Evolutionary conservation across 345 rosid genomes (phyloP).

Genomic region (Citrus sp.): DNA sequence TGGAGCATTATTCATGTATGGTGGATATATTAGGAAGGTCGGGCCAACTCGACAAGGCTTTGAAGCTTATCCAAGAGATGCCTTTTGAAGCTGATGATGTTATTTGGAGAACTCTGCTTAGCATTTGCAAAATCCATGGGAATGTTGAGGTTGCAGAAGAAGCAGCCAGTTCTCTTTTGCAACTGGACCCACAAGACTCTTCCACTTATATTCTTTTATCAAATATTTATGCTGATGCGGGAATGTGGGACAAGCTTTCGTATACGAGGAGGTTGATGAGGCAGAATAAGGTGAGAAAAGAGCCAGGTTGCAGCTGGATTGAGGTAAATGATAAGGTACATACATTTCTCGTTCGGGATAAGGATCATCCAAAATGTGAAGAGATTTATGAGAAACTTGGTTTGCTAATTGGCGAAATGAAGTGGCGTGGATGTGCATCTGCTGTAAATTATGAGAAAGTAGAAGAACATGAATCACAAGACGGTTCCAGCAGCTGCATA

Average conservation of each 20-base stretch:
- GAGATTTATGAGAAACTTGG: conserved; percentile 59
- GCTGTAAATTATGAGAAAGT: conserved; percentile 18
- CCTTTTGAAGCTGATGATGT: conserved; percentile 79
- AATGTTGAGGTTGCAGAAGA: conserved; percentile 74
- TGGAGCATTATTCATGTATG: conserved; percentile 86
- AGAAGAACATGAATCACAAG: too few species aligned
- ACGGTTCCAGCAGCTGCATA: background rate
- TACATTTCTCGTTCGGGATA: conserved; percentile 61
- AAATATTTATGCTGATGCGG: conserved; percentile 80
- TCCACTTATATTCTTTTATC: conserved; percentile 77
- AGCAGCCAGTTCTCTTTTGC: conserved; percentile 55
- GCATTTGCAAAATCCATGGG: conserved; percentile 68
- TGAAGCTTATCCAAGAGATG: conserved; percentile 60
- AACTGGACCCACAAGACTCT: conserved; percentile 70
- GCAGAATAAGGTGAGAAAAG: conserved; percentile 65
- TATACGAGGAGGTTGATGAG: conserved; percentile 66
- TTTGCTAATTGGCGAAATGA: conserved; percentile 61
- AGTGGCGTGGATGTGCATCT: conserved; percentile 25
- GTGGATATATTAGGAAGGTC: conserved; percentile 90
- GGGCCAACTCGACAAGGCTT: conserved; percentile 54
- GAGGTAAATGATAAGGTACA: conserved; percentile 79
- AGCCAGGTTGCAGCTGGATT: conserved; percentile 97
- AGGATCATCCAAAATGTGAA: conserved; percentile 58
- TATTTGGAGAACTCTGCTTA: conserved; percentile 82
- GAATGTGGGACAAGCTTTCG: conserved; percentile 83